phyloP scores from a whole-genome alignment of 1,284 basidiomycete species.

The Malassezia psittaci region DNA sequence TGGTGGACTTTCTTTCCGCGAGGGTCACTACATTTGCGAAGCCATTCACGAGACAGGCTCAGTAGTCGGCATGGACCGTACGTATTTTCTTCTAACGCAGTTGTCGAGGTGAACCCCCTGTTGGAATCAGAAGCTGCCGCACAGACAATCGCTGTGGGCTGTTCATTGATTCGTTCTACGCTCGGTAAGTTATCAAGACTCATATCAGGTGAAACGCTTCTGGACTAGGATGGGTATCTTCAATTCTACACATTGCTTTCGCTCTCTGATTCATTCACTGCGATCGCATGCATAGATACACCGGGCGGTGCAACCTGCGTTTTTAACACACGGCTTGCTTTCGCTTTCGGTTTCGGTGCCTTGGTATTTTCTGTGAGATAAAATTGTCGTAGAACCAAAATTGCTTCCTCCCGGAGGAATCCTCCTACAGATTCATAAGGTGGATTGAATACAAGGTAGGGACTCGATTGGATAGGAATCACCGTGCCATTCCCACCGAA shows the following conservation, averaged over 20 bases:
- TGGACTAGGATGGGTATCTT: conserved; percentile 1
- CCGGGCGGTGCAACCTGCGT: conserved; percentile 43
- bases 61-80: conserved; percentile 62
- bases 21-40: conserved; percentile 88
- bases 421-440: conserved; percentile 70
- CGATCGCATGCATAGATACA: conserved; percentile 37
- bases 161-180: conserved; percentile 79
- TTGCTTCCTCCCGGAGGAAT: conserved; percentile 80
- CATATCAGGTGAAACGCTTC: background rate
- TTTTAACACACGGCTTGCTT: conserved; percentile 40
- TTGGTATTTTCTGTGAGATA: conserved; percentile 91
- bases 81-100: conserved; percentile 2
- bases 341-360: conserved; percentile 45
- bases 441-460: conserved; percentile 51
- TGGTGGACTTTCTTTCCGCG: conserved; percentile 90
- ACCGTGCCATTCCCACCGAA: conserved; percentile 97
- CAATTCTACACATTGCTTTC: background rate
- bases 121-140: conserved; percentile 61
- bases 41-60: conserved; percentile 84
- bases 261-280: background rate
- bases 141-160: conserved; percentile 86
- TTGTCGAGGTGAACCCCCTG: conserved; percentile 89
- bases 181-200: conserved; percentile 54
- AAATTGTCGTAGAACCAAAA: conserved; percentile 84
- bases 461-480: conserved; percentile 67